Percentiles rank a stretch among this genome's conserved stretches.
These are phyloP conservation scores for Marasmius sp. DNA, from an alignment of 1,284 basidiomycete genomes.

Conservation along the genomic window DNA sequence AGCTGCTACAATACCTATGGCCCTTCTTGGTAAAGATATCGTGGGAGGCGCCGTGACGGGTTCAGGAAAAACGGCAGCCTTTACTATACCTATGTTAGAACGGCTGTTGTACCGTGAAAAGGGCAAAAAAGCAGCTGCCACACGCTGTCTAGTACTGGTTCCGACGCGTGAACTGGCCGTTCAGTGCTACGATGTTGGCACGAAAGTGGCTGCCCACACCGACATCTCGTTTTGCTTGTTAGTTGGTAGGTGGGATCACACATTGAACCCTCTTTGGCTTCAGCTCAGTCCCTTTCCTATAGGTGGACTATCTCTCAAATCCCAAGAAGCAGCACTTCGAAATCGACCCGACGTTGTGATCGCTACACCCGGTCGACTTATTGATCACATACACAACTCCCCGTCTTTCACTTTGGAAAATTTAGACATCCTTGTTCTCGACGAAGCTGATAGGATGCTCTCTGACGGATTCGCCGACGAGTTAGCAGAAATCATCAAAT, in stretches of 20 bases:
- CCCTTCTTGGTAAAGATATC: slow-evolving; percentile 91
- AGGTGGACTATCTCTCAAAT: slow-evolving; percentile 91
- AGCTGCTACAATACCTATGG: slow-evolving; percentile 88
- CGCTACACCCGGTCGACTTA: slow-evolving; percentile 94
- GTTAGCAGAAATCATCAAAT: slow-evolving; percentile 88
- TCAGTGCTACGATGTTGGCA: slow-evolving; percentile 91
- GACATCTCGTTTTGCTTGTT: slow-evolving; percentile 88
- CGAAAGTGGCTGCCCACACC: slow-evolving; percentile 81
- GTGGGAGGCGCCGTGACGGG: slow-evolving; percentile 95
- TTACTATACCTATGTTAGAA: slow-evolving; percentile 92
- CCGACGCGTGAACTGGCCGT: slow-evolving; percentile 94
- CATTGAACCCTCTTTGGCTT: slow-evolving; percentile 1
- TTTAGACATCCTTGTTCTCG: slow-evolving; percentile 91
- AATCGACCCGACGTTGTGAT: slow-evolving; percentile 91
- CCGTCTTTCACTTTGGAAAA: slow-evolving; percentile 92
- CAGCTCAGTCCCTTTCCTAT: slow-evolving; percentile 8
- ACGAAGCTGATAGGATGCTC: slow-evolving; percentile 98
- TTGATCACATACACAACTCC: slow-evolving; percentile 96
- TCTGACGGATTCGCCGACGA: slow-evolving; percentile 98
- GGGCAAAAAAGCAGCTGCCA: slow-evolving; percentile 83
- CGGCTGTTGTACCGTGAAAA: slow-evolving; percentile 88
- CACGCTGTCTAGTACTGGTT: slow-evolving; percentile 89
- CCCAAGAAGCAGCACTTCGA: slow-evolving; percentile 84
- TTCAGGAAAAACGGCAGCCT: slow-evolving; percentile 96
- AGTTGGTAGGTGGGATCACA: slow-evolving; percentile 61